Percentiles rank a stretch among this genome's conserved stretches.
Evolutionary conservation across 139 green algal genomes (phyloP).

Genomic region (Eudorina sp.): DNA sequence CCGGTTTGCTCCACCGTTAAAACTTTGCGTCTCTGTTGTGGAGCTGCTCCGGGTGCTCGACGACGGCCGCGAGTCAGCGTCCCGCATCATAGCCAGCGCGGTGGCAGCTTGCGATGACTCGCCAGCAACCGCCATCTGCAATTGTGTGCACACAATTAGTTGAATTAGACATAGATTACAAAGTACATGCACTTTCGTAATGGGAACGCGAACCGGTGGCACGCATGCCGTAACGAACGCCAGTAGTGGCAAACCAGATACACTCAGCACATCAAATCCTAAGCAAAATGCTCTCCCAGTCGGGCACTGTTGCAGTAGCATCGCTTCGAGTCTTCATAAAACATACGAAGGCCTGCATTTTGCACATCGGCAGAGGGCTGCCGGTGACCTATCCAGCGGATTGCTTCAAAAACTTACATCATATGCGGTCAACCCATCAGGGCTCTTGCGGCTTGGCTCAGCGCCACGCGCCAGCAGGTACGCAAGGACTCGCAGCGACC

Average conservation of each 20-base stretch:
- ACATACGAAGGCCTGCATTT: too few species aligned
- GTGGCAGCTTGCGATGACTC: constrained; percentile 22
- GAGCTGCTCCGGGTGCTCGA: constrained; percentile 38
- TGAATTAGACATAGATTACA: background rate
- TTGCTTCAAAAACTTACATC: constrained; percentile 15
- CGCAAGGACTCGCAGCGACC: constrained; percentile 53
- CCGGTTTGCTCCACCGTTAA: background rate
- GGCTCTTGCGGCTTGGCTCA: constrained; percentile 41
- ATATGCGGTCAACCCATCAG: constrained; percentile 58
- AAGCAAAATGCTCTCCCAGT: too few species aligned
- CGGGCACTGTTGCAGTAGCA: too few species aligned
- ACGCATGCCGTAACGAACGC: too few species aligned
- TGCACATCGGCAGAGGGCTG: too few species aligned
- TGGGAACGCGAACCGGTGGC: too few species aligned
- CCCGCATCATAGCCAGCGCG: constrained; percentile 26
- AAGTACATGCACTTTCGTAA: background rate
- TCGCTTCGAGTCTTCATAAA: too few species aligned
- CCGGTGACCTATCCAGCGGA: too few species aligned
- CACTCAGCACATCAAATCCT: too few species aligned
- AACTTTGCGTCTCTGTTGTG: constrained; percentile 27
- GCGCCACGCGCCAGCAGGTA: constrained; percentile 58
- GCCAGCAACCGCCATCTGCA: constrained; percentile 28
- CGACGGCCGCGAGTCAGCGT: constrained; percentile 26
- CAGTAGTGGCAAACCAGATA: too few species aligned
- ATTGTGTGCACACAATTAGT: too few species aligned